Evolutionary conservation across 176 grass and related monocot genomes (phyloP).

Genomic region (Bromus sterilis): DNA sequence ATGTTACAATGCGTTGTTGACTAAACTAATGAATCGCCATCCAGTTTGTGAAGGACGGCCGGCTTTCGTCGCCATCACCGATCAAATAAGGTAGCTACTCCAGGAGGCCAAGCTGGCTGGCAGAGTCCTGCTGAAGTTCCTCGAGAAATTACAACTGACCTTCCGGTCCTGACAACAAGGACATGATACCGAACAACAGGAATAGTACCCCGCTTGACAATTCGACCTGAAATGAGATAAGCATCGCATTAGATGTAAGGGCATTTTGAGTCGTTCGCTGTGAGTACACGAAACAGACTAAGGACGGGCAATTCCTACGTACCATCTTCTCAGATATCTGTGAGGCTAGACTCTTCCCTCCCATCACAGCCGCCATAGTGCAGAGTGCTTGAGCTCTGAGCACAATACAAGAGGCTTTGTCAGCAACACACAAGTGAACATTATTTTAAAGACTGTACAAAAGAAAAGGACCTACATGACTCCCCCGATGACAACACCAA

Average conservation of each 20-base stretch:
- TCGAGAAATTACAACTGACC: conserved; percentile 21
- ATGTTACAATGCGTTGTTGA: conserved; percentile 26
- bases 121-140: background rate
- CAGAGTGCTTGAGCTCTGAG: conserved; percentile 86
- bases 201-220: conserved; percentile 77
- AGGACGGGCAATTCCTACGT: background rate
- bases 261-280: background rate
- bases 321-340: conserved; percentile 99
- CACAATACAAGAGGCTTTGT: conserved; percentile 1
- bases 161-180: conserved; percentile 52
- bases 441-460: background rate
- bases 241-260: background rate
- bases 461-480: conserved; percentile 47
- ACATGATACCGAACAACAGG: conserved; percentile 79
- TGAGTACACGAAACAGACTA: background rate
- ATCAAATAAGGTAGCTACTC: conserved; percentile 16
- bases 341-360: conserved; percentile 89
- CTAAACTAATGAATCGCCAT: conserved; percentile 44
- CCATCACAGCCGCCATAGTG: conserved; percentile 88
- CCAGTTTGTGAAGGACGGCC: background rate
- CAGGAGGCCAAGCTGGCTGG: background rate
- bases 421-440: background rate
- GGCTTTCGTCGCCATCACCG: conserved; percentile 28
- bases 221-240: conserved; percentile 41
- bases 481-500: conserved; percentile 93